phyloP scores from a whole-genome alignment of 345 rosid species.

The Lepidium didymum region DNA sequence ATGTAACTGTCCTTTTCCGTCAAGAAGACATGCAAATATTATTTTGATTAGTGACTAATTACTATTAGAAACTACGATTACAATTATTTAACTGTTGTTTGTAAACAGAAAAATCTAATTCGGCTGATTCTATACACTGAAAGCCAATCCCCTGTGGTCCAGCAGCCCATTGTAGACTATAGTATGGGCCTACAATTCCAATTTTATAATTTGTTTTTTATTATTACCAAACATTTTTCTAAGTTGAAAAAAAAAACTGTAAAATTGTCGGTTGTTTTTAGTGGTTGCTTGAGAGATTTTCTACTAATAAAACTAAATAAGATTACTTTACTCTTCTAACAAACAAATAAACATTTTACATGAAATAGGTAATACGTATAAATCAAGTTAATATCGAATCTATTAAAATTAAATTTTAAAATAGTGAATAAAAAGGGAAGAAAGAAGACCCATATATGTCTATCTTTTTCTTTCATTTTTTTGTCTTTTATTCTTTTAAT shows the following conservation, averaged over 20 bases:
- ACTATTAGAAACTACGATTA: background rate
- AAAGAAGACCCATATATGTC: conserved; percentile 10
- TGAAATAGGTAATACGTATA: background rate
- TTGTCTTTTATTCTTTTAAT: background rate
- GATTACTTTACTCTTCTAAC: background rate
- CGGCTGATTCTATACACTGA: conserved; percentile 8
- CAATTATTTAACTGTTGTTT: background rate
- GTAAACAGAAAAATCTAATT: background rate
- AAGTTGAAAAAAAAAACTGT: background rate
- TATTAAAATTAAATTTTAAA: too few species aligned
- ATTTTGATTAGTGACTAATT: too few species aligned
- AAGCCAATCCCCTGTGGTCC: conserved; percentile 20
- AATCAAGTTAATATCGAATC: background rate
- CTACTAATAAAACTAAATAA: too few species aligned
- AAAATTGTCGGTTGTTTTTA: background rate
- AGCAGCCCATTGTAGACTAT: background rate
- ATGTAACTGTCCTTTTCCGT: conserved; percentile 17
- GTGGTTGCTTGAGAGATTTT: too few species aligned
- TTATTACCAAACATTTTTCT: background rate
- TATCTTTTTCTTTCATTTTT: background rate
- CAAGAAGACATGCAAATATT: background rate
- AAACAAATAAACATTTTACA: background rate
- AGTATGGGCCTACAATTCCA: conserved; percentile 6
- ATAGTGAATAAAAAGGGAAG: background rate
- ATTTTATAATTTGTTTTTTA: background rate